Percentiles rank a stretch among this genome's conserved stretches.
These are phyloP conservation scores for Coemansia sp. DNA, from an alignment of 192 early-diverging fungal species.

Conservation along the genomic window DNA sequence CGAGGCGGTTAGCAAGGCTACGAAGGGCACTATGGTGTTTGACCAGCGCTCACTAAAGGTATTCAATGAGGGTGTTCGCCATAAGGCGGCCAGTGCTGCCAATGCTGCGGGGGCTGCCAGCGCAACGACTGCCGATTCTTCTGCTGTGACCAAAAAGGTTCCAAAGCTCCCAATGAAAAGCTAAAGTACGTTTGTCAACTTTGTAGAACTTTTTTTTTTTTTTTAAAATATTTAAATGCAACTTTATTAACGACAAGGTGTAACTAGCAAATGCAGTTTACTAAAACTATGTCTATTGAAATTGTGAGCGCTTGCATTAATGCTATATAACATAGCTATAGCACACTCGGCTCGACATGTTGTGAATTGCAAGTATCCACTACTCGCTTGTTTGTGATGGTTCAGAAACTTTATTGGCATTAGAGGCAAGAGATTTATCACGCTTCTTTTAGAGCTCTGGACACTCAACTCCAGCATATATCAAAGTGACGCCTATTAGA, in stretches of 20 bases:
- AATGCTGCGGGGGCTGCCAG: not conserved
- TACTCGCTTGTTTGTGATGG: no score
- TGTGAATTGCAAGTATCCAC: no score
- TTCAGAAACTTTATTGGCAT: no score
- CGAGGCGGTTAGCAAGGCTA: constrained; percentile 12
- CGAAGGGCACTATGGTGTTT: constrained; percentile 38
- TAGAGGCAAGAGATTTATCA: not conserved
- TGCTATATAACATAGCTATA: no score
- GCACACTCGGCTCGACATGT: no score
- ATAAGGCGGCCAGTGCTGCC: constrained; percentile 3
- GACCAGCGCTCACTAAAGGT: constrained; percentile 22
- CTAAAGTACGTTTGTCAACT: not conserved
- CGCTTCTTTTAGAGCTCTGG: not conserved
- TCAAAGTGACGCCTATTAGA: not conserved
- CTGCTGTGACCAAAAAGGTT: not conserved
- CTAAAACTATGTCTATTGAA: no score
- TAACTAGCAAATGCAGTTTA: no score
- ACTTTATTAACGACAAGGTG: no score
- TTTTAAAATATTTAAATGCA: no score
- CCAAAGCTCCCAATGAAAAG: not conserved
- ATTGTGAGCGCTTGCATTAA: no score
- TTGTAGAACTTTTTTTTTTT: not conserved
- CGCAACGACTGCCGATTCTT: not conserved
- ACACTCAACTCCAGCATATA: not conserved
- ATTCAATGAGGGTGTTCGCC: constrained; percentile 24